Base-by-base conservation (phyloP, 2,329 filamentous ascomycete genomes). In the Thelonectria discophora region DNA sequence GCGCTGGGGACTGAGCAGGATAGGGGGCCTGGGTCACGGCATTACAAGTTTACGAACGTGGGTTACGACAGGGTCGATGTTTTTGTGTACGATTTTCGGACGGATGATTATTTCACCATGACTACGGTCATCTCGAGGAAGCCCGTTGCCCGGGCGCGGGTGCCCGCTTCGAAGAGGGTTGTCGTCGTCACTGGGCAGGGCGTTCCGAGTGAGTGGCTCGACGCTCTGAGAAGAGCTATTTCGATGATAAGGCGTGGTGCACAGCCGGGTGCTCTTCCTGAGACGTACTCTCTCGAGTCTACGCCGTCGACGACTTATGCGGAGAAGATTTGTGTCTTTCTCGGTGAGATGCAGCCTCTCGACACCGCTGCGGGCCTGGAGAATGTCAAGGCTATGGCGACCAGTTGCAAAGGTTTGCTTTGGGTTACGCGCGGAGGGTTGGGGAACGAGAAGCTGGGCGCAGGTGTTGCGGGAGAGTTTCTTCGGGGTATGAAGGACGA, bases 321-420 rank as follows among this genome's bases (percentile, higher is more conserved):
- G 13, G 45, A 15, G 2, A 58, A 58, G 42, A 15, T 55, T 9
- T 58, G 54, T 37, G 17, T 62, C 6, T 62, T 62, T 17, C 15
- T 62, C 5, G 59, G 59, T 15, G 65, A 67, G 50, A 49, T 67
- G 7, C 57, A 58, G 2, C 42, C 56, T 1, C 49, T 43, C 15
- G 20, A 55, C n/a, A 18, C 57, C 17, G 1, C 30, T 8, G 48
- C 30, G 3, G 11, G 39, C 4, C 20, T 62, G 3, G 42, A 58
- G n/a, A 49, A n/a, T 1, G 51, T 62, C 17, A 42, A 49, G 11
- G 40, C 37, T 4, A 54, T 62, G 42, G 21, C 7, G 7, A 48
- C 42, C 3, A 40, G 18, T 10, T 52, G 54, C 39, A 55, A 51
- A 12, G 59, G 59, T 8, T 46, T 62, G 12, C 21, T 62, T 6